Evolutionary conservation across 768 basidiomycete species (phyloP), one percentile per base, ranked within the genome.

Genomic region (Psilocybe azurescens): DNA sequence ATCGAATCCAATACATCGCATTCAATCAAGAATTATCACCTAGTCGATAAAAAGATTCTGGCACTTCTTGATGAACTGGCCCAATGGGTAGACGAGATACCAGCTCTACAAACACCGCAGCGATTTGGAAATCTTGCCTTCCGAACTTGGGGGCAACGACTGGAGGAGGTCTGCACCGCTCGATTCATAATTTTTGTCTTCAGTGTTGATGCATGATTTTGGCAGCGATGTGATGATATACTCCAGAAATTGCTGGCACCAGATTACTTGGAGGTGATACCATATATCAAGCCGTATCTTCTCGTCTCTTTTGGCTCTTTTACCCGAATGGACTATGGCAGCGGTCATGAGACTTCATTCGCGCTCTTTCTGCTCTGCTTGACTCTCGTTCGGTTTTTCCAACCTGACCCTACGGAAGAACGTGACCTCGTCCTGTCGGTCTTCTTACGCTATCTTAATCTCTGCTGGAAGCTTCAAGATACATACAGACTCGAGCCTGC

Each of bases 41-140:
- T 49, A 65, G 67, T 78, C 83, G 10, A 79, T 86, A 39, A 62
- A 67, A 69, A 72, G 51, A 73, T 83, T 11, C 65, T 95, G 1
- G 68, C 67, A 4, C 75, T 96, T 62, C 77, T 99, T 16, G 84
- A 90, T 61, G 78, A 80, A 10, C 75, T 97, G 46, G 86, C 88
- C 65, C 63, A 64, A 1, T 94, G 94, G 93, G 87, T 95, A 28
- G 86, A 91, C 39, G 87, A 89, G 29, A 90, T 95, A 8, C 95
- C 95, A 2, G 87, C 89, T 0, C 81, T 86, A 5, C 72, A 83
- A 41, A 85, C 89, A 7, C 85, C 90, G 5, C 96, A 97, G 67
- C 83, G 95, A 9, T 99, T 91, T 71, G 97, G 97, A 1, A 97
- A 98, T 74, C 84, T 95, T 16, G 89, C 93, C 0, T 99, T 98